Percentiles rank a stretch among this genome's conserved stretches.
These are phyloP conservation scores for Penicillium sp. DNA, from an alignment of 2,329 filamentous ascomycete species.

Conservation along the genomic window DNA sequence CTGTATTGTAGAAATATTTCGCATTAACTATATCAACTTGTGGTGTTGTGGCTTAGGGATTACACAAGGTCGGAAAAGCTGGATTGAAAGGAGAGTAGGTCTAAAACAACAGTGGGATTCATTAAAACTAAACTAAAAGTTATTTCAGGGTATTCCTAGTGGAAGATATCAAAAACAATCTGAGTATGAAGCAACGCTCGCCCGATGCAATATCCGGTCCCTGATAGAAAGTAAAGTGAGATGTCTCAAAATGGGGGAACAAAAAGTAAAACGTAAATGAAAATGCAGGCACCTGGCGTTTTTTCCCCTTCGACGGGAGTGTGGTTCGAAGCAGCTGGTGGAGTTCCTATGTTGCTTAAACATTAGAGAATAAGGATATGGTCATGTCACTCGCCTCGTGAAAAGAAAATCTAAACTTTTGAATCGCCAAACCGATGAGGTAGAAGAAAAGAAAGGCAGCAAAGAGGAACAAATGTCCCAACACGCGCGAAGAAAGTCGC, in stretches of 20 bases:
- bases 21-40: conserved; percentile 11
- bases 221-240: not conserved
- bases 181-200: not conserved
- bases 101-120: not conserved
- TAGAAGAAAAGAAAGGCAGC: not conserved
- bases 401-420: conserved; percentile 9
- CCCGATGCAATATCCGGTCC: not conserved
- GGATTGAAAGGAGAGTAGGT: no score
- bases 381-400: conserved; percentile 2
- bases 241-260: not conserved
- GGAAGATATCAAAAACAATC: not conserved
- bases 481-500: not conserved
- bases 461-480: not conserved
- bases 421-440: not conserved
- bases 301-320: not conserved
- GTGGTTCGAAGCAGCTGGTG: not conserved
- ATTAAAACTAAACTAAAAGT: not conserved
- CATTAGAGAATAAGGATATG: conserved; percentile 8
- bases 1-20: not conserved
- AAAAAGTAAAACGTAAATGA: not conserved
- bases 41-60: conserved; percentile 43
- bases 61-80: not conserved
- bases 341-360: not conserved
- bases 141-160: not conserved
- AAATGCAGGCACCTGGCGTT: not conserved